These are phyloP conservation scores for Colletotrichum melonis DNA, from an alignment of 2,329 filamentous ascomycete genomes.

Conservation along the genomic window DNA sequence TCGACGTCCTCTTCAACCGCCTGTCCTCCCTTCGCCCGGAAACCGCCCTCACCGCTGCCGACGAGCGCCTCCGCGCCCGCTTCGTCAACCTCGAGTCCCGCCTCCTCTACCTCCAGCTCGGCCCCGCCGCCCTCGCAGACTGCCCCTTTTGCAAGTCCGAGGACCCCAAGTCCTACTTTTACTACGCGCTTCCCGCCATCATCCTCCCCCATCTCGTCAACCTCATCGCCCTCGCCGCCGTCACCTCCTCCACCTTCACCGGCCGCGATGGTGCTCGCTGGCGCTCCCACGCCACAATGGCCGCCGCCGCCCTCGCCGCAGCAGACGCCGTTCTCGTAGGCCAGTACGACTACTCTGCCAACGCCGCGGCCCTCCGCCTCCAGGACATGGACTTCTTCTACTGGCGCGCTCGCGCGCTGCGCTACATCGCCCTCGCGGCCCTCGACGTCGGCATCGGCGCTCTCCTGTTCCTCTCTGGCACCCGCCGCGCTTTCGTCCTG, in stretches of 20 bases:
- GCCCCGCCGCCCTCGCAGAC: constrained; percentile 76
- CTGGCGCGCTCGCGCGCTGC: constrained; percentile 74
- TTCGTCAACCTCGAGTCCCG: constrained; percentile 79
- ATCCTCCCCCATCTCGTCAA: constrained; percentile 84
- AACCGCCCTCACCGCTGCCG: constrained; percentile 62
- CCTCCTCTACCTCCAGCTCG: constrained; percentile 86
- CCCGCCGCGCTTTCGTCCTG: constrained; percentile 80
- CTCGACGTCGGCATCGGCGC: constrained; percentile 74
- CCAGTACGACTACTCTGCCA: constrained; percentile 73
- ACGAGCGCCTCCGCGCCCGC: constrained; percentile 74
- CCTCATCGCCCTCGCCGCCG: constrained; percentile 76
- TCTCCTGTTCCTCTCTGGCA: constrained; percentile 80
- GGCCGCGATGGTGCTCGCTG: constrained; percentile 74
- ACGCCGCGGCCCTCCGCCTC: constrained; percentile 70
- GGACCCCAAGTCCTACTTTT: constrained; percentile 76
- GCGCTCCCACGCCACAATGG: constrained; percentile 76
- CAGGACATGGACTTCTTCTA: constrained; percentile 76
- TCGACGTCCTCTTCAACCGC: constrained; percentile 84
- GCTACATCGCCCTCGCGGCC: constrained; percentile 71
- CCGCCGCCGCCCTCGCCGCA: constrained; percentile 66
- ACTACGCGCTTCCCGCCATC: constrained; percentile 82
- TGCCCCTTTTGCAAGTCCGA: constrained; percentile 88
- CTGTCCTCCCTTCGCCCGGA: constrained; percentile 67
- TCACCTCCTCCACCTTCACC: constrained; percentile 76
- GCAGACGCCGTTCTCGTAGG: constrained; percentile 75